Base-by-base conservation (phyloP, 345 rosid species). In the Trapa bicornis region DNA sequence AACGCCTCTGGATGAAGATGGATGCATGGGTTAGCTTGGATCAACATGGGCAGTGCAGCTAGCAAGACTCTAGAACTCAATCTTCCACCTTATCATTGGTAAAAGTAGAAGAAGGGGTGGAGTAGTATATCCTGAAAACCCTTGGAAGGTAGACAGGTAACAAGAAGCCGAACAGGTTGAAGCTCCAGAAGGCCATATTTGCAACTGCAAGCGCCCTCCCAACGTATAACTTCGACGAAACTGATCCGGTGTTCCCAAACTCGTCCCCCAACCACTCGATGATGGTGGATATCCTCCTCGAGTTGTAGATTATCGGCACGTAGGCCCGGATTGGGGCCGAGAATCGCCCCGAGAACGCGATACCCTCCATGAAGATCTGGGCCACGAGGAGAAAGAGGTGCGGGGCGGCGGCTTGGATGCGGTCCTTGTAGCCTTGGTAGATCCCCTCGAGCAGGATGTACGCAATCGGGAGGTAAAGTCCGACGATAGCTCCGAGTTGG, bases 351-450 rank as follows among this genome's bases (percentile, higher is more conserved):
- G 87, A 83, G 62, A 76, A 82, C 5, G 90, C 85, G 50, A 91
- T 69, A 1, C 97, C 99, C 68, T 94, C 99, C 95, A 89, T 85
- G 80, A 87, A 87, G 64, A 89, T 83, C 79, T 94, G 97, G 72
- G 89, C 71, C 0, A 89, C 81, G 0, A 94, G 70, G 17, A 94
- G 88, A 61, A 94, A 94, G 52, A 91, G 78, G 70, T 94, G 99
- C 0, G 97, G 96, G 0, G 88, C 84, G 0, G 96, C 93, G 3
- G 96, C 89, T 48, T 75, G 76, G n/a, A 87, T 78, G 3, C 93
- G 96, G 22, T 72, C 80, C 75, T 78, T 80, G 67, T 94, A 92
- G 32, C 88, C 93, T 67, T 83, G 88, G 3, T 82, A 43, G n/a
- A 94, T 70, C 47, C 97, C 96, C 73, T 89, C 83, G 17, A 83